Evolutionary conservation across 805 yeast species (phyloP).

Genomic region (Zygotorulaspora florentina): DNA sequence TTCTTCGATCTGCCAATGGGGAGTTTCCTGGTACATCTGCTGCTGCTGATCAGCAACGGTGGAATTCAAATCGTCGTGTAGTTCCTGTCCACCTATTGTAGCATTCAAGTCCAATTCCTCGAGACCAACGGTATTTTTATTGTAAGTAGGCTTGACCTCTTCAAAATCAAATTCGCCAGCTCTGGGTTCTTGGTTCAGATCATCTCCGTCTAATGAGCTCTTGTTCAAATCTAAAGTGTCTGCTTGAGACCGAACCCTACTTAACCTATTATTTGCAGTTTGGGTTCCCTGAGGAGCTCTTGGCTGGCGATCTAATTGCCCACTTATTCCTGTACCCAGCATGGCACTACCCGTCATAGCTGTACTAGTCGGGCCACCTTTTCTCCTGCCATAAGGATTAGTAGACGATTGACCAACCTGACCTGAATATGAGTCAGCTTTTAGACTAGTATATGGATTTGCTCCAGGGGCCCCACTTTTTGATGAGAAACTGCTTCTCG

Average conservation of each 20-base stretch:
- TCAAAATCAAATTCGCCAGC: constrained; percentile 27
- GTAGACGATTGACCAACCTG: neutral
- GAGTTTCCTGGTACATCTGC: constrained; percentile 24
- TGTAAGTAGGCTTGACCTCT: constrained; percentile 6
- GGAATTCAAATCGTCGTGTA: constrained; percentile 33
- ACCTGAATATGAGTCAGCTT: constrained; percentile 8
- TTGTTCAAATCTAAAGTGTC: constrained; percentile 10
- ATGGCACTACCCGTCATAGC: neutral
- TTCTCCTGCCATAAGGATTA: constrained; percentile 13
- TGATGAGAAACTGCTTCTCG: neutral
- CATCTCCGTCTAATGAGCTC: constrained; percentile 9
- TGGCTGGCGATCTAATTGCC: constrained; percentile 2
- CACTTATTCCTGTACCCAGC: neutral
- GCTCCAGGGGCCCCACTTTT: neutral
- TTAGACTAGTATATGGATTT: constrained; percentile 10
- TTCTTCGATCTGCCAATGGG: constrained; percentile 28
- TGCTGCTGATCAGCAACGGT: constrained; percentile 21
- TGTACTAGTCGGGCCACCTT: constrained; percentile 1
- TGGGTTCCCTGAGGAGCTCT: constrained; percentile 2
- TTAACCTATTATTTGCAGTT: neutral
- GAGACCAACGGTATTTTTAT: constrained; percentile 17
- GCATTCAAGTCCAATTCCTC: constrained; percentile 35
- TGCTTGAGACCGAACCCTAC: constrained; percentile 5
- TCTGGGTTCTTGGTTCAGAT: constrained; percentile 9
- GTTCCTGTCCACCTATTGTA: constrained; percentile 20